phyloP scores from a whole-genome alignment of 805 yeast species.

The Cyberlindnera maritima region DNA sequence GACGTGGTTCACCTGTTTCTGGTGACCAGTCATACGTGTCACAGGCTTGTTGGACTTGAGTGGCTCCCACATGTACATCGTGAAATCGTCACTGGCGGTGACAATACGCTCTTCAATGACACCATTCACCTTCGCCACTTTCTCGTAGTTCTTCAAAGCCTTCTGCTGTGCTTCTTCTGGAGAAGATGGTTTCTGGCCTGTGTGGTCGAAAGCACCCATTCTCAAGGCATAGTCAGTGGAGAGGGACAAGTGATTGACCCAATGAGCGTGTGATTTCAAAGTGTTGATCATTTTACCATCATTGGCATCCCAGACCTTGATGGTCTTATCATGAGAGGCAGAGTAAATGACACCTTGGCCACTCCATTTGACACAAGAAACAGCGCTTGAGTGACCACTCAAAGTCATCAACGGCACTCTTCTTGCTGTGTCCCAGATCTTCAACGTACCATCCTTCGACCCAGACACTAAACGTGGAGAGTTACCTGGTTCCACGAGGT shows the following conservation, averaged over 20 bases:
- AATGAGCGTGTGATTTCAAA: constrained; percentile 88
- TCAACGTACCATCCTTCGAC: constrained; percentile 87
- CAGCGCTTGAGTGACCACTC: constrained; percentile 86
- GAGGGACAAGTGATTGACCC: constrained; percentile 93
- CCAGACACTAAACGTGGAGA: constrained; percentile 76
- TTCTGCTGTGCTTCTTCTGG: constrained; percentile 45
- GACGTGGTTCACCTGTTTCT: constrained; percentile 93
- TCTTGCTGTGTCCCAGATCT: constrained; percentile 82
- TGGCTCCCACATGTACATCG: constrained; percentile 98
- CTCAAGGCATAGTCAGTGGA: constrained; percentile 88
- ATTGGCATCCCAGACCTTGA: constrained; percentile 84
- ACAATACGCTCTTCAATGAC: constrained; percentile 81
- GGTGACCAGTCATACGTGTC: constrained; percentile 96
- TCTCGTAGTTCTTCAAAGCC: constrained; percentile 53
- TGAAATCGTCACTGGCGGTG: constrained; percentile 95
- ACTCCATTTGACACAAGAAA: constrained; percentile 97
- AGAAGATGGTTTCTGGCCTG: constrained; percentile 42
- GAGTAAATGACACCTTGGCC: constrained; percentile 83
- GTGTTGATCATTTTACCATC: constrained; percentile 78
- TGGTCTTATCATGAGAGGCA: constrained; percentile 92
- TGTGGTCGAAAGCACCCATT: constrained; percentile 85
- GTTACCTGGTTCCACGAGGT: constrained; percentile 64
- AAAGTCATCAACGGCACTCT: constrained; percentile 66
- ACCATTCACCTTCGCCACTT: constrained; percentile 54
- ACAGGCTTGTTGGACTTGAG: constrained; percentile 75